Conservation (phyloP, 164 flowering plant genomes). For the Stephania cephalantha region DNA sequence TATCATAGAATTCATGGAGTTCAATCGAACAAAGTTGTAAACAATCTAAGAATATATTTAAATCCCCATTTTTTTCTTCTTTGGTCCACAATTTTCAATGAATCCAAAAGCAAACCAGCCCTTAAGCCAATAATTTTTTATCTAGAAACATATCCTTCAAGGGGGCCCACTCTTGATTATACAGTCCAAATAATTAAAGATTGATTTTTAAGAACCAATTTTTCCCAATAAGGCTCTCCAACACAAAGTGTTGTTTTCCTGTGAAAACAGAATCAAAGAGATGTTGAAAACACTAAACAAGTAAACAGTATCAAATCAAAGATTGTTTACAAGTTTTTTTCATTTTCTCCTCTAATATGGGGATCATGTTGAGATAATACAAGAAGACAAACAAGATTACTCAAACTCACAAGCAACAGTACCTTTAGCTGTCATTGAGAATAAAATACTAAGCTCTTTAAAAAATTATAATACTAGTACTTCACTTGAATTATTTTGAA, state of each 20-base stretch:
- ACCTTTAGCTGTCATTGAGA: not conserved
- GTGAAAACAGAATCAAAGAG: not conserved
- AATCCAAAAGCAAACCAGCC: not conserved
- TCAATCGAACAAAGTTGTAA: too few relatives aligned
- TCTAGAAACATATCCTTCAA: not conserved
- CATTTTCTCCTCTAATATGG: not conserved
- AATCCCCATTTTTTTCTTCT: not conserved
- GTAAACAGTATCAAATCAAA: not conserved
- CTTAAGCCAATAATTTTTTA: not conserved
- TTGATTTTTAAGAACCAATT: not conserved
- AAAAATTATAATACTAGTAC: not conserved
- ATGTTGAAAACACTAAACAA: not conserved
- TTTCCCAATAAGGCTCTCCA: not conserved
- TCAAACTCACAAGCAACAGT: slow-evolving; percentile 1
- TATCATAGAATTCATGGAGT: too few relatives aligned
- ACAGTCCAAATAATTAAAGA: not conserved
- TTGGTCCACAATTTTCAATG: not conserved
- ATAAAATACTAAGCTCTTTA: not conserved
- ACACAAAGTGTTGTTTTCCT: not conserved
- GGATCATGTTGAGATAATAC: not conserved
- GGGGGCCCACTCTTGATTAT: not conserved
- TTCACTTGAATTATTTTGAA: not conserved
- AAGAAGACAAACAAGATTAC: not conserved
- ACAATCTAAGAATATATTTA: too few relatives aligned
- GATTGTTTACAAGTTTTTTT: not conserved